Evolutionary conservation across 2,329 filamentous ascomycete genomes (phyloP), one percentile per base, ranked within the genome.

Genomic region (Myriosclerotinia curreyana): DNA sequence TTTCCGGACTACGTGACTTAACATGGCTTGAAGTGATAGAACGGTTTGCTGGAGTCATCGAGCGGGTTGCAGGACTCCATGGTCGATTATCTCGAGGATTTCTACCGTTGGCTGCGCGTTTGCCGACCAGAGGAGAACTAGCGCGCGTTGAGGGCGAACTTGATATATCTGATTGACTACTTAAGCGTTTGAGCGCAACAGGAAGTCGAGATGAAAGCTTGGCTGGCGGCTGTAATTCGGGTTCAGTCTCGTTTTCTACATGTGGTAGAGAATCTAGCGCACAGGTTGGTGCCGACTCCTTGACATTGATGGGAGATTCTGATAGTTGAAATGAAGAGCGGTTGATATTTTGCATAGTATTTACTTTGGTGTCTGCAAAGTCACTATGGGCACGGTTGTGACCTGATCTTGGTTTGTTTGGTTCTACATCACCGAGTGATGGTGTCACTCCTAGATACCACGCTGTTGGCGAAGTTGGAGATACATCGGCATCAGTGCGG

Each of bases 401-500:
- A 60, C 73, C 74, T 68, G 78, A 79, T 54, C 66, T 69, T 42
- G 67, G 46, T 55, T 70, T 69, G 48, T 71, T 68, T 46, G 66
- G 65, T 52, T 71, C 69, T 59, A 73, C 70, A 67, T 72, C 75
- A 65, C 81, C 79, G 25, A 81, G 70, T 49, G 77, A 76, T 38
- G 77, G 76, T 17, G 77, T 76, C 22, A 76, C 75, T 49, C 78
- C 79, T 28, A 70, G 80, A 75, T 89, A 88, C 85, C 86, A 89
- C 64, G 86, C 85, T 50, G 84, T 86, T 14, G 88, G 86, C 5
- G 88, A 91, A 17, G 83, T 76, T 17, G 86, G 84, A 67, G 88
- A 83, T 64, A 78, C 60, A 67, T 84, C 82, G 48, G 80, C 77
- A 69, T 86, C 80, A 52, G 85, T 86, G 65, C 81, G 77, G 69